Percentiles rank a stretch among this genome's conserved stretches.
phyloP scores from a whole-genome alignment of 2,329 filamentous ascomycete genomes.

The Trichoderma arundinaceum region DNA sequence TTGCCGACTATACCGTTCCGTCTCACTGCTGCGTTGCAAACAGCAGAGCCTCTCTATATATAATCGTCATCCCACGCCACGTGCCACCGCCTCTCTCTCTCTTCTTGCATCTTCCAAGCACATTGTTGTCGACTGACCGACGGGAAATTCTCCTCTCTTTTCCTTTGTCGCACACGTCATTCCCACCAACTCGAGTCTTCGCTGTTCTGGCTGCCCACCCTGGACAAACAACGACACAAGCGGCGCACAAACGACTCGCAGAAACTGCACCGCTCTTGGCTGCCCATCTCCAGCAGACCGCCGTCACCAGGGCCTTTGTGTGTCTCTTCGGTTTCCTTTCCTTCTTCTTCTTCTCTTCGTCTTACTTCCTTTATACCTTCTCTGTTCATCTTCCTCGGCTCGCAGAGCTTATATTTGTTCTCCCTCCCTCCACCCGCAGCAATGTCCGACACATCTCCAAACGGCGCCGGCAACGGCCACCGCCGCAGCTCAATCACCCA shows the following conservation, averaged over 20 bases:
- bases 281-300: slow-evolving; percentile 15
- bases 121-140: no score
- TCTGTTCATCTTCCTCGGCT: slow-evolving; percentile 13
- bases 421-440: slow-evolving; percentile 36
- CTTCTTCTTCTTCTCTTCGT: background rate
- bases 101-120: background rate
- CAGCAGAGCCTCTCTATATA: background rate
- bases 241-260: slow-evolving; percentile 15
- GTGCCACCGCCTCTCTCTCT: background rate
- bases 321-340: background rate
- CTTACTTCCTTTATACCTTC: slow-evolving; percentile 10
- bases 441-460: slow-evolving; percentile 46
- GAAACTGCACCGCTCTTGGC: slow-evolving; percentile 4
- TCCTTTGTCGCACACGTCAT: slow-evolving; percentile 14
- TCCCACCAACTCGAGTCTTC: background rate
- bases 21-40: background rate
- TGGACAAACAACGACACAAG: slow-evolving; percentile 10
- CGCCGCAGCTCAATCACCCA: slow-evolving; percentile 64
- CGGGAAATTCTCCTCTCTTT: slow-evolving; percentile 2
- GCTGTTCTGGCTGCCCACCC: background rate
- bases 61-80: slow-evolving; percentile 15
- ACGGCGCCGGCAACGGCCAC: slow-evolving; percentile 48
- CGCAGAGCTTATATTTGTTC: background rate
- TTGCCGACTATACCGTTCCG: slow-evolving; percentile 24
- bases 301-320: background rate